Evolutionary conservation across 202 grass and related monocot species (phyloP).

Genomic region (Saccharum hybrid): DNA sequence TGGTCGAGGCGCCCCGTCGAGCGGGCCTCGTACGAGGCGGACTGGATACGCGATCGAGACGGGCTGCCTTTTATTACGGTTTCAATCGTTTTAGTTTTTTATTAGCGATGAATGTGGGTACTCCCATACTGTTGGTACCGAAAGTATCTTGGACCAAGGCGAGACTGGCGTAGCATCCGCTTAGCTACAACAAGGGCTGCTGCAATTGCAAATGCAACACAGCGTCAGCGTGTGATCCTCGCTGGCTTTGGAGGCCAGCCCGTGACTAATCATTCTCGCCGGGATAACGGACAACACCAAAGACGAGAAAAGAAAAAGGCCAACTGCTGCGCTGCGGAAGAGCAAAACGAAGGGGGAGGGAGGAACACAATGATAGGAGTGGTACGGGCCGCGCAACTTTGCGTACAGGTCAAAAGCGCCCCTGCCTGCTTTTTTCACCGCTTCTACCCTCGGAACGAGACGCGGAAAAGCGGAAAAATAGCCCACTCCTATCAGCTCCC

Average conservation of each 20-base stretch:
- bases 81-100: too few relatives aligned
- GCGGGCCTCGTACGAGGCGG: too few relatives aligned
- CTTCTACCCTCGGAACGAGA: slow-evolving; percentile 34
- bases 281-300: background rate
- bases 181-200: too few relatives aligned
- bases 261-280: slow-evolving; percentile 29
- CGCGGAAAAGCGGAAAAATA: slow-evolving; percentile 30
- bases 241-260: background rate
- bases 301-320: background rate
- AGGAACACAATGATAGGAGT: slow-evolving; percentile 43
- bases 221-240: background rate
- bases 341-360: too few relatives aligned
- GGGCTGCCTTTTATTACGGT: too few relatives aligned
- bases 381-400: slow-evolving; percentile 47
- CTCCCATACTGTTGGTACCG: too few relatives aligned
- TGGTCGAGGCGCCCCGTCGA: too few relatives aligned
- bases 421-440: background rate
- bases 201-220: background rate
- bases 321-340: background rate
- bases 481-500: background rate
- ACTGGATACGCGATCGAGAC: too few relatives aligned
- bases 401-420: slow-evolving; percentile 48
- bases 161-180: background rate
- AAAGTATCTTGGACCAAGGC: background rate
- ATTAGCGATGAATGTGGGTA: too few relatives aligned